Evolutionary conservation across 108 stramenopile species (phyloP).

Genomic region (Cylindrotheca closterium): DNA sequence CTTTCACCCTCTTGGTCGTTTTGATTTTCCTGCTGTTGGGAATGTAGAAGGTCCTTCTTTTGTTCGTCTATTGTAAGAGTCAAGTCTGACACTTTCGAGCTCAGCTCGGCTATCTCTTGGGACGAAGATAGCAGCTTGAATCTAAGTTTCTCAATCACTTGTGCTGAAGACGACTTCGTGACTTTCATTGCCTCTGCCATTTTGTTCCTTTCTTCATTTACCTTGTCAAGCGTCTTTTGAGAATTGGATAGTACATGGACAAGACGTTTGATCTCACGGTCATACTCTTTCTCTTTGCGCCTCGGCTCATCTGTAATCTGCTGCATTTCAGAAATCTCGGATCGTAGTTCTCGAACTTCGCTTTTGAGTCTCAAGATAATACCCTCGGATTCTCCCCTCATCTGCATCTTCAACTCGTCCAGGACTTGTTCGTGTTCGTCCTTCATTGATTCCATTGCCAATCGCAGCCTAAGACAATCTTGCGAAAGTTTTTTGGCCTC

Average conservation of each 20-base stretch:
- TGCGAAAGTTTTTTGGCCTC: slow-evolving; percentile 27
- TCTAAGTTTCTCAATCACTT: background rate
- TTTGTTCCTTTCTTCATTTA: background rate
- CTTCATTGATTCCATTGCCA: slow-evolving; percentile 18
- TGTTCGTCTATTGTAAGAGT: slow-evolving; percentile 12
- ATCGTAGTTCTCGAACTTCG: background rate
- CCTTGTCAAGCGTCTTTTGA: background rate
- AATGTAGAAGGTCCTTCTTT: slow-evolving; percentile 22
- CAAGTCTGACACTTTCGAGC: background rate
- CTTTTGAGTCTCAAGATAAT: background rate
- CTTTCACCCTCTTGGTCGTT: background rate
- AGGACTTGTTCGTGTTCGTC: slow-evolving; percentile 19
- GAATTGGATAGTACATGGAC: background rate
- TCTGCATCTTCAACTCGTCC: background rate
- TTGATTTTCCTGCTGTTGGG: slow-evolving; percentile 21
- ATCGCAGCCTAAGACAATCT: slow-evolving; percentile 16
- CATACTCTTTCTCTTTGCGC: background rate
- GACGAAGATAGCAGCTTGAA: background rate
- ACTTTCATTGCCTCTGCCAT: background rate
- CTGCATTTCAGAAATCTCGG: slow-evolving; percentile 1
- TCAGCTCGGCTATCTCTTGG: background rate
- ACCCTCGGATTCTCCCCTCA: background rate
- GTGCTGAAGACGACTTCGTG: background rate
- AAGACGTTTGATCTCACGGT: background rate
- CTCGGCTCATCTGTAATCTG: background rate